A percentile compares a stretch with the other conserved stretches of the same genome.
These are phyloP conservation scores for Laetiporus sulphureus DNA, from an alignment of 1,284 basidiomycete species.

Conservation along the genomic window DNA sequence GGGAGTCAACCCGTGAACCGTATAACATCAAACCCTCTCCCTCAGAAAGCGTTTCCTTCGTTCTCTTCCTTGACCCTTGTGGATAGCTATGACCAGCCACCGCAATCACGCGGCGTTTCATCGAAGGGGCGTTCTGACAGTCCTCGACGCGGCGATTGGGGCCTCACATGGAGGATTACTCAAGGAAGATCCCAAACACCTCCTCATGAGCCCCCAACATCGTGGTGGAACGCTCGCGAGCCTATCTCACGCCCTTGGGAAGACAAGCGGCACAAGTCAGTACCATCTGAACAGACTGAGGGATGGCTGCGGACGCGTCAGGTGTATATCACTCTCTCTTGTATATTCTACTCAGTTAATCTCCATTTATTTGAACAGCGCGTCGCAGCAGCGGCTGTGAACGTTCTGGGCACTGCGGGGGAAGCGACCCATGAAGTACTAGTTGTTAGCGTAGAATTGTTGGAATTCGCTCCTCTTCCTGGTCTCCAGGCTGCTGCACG, in stretches of 20 bases:
- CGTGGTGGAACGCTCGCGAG: conserved; percentile 27
- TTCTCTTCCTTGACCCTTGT: conserved; percentile 11
- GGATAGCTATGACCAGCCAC: conserved; percentile 11
- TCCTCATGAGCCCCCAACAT: conserved; percentile 15
- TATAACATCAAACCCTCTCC: conserved; percentile 21
- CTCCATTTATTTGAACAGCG: conserved; percentile 11
- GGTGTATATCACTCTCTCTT: conserved; percentile 29
- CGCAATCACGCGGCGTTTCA: conserved; percentile 10
- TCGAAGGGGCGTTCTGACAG: conserved; percentile 17
- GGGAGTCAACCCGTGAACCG: conserved; percentile 14
- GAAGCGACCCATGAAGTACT: conserved; percentile 43
- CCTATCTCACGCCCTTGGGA: conserved; percentile 26
- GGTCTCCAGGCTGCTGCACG: conserved; percentile 47
- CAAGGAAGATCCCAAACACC: conserved; percentile 13
- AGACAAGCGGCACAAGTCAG: conserved; percentile 25
- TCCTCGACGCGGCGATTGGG: conserved; percentile 17
- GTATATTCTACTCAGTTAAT: not conserved
- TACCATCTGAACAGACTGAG: conserved; percentile 45
- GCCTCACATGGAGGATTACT: conserved; percentile 13
- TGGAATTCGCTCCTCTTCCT: conserved; percentile 43
- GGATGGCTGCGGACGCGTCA: conserved; percentile 39
- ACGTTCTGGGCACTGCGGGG: conserved; percentile 11
- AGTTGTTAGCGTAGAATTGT: conserved; percentile 32
- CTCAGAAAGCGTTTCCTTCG: conserved; percentile 8
- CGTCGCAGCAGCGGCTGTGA: conserved; percentile 31